Conservation (phyloP, 1,284 basidiomycete genomes). For the Veloboletus limbatus region DNA sequence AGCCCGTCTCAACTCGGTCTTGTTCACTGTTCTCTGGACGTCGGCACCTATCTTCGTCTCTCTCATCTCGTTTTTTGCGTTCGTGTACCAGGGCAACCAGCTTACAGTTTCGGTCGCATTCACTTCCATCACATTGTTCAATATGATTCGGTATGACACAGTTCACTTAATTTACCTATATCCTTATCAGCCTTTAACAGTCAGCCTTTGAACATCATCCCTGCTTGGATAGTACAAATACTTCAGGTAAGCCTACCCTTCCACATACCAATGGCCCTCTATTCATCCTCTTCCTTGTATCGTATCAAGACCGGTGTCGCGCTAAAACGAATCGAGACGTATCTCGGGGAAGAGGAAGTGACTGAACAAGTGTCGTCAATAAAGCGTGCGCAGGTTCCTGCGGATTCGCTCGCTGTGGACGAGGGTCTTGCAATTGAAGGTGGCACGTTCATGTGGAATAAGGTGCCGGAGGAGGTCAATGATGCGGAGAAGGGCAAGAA, state of each 20-base stretch:
- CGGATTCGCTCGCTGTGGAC: slow-evolving; percentile 21
- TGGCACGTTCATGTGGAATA: slow-evolving; percentile 64
- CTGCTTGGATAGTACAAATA: slow-evolving; percentile 55
- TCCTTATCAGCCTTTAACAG: slow-evolving; percentile 25
- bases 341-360: slow-evolving; percentile 82
- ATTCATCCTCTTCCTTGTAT: neutral
- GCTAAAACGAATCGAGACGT: slow-evolving; percentile 77
- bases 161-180: neutral
- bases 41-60: slow-evolving; percentile 68
- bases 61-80: slow-evolving; percentile 64
- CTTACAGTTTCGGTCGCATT: slow-evolving; percentile 68
- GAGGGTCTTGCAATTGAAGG: slow-evolving; percentile 52
- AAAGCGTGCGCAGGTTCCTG: slow-evolving; percentile 38
- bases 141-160: slow-evolving; percentile 56
- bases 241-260: slow-evolving; percentile 22
- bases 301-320: slow-evolving; percentile 68
- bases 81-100: slow-evolving; percentile 61
- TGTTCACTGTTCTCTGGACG: slow-evolving; percentile 64
- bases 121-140: slow-evolving; percentile 72
- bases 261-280: neutral
- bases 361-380: slow-evolving; percentile 66
- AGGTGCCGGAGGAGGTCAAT: slow-evolving; percentile 30
- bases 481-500: slow-evolving; percentile 13
- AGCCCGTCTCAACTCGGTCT: slow-evolving; percentile 64
- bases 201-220: slow-evolving; percentile 68